Evolutionary conservation across 1,139 yeast species (phyloP).

Genomic region (Kodamaea anthophila): DNA sequence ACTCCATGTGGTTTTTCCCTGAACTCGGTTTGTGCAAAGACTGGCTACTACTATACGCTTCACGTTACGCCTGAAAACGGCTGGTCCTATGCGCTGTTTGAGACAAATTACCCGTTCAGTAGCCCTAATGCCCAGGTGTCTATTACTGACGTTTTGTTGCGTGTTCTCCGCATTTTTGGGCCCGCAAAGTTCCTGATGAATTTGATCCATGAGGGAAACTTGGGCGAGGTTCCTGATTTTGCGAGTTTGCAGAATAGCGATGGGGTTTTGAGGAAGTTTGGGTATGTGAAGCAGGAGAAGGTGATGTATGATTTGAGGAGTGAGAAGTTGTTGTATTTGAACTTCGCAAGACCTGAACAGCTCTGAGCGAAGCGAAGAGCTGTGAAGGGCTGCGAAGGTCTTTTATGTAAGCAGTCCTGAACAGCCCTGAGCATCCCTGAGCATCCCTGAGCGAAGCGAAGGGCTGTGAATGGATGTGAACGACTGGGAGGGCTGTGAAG

Average conservation of each 20-base stretch:
- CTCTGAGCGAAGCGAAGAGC: background rate
- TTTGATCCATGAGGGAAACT: conserved; percentile 40
- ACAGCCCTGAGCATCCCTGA: conserved; percentile 6
- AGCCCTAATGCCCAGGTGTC: conserved; percentile 29
- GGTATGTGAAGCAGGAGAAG: conserved; percentile 62
- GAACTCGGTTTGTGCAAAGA: conserved; percentile 59
- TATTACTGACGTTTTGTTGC: conserved; percentile 47
- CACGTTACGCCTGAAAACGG: conserved; percentile 93
- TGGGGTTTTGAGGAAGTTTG: conserved; percentile 30
- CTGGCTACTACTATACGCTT: conserved; percentile 71
- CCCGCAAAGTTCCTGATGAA: conserved; percentile 79
- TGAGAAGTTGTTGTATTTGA: conserved; percentile 42
- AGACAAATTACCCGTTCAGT: conserved; percentile 66
- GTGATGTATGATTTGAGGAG: conserved; percentile 62
- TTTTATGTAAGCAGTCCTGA: no score
- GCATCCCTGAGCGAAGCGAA: no score
- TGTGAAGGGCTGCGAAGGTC: no score
- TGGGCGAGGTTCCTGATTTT: conserved; percentile 17
- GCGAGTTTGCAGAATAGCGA: conserved; percentile 29
- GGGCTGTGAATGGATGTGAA: no score
- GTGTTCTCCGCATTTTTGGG: conserved; percentile 57
- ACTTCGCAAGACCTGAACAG: conserved; percentile 25
- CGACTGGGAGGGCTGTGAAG: no score
- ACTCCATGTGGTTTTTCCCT: conserved; percentile 97
- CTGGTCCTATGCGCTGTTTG: conserved; percentile 96